Percentiles rank a stretch among this genome's conserved stretches.
These are phyloP conservation scores for Reutealis trisperma DNA, from an alignment of 345 rosid species.

Conservation along the genomic window DNA sequence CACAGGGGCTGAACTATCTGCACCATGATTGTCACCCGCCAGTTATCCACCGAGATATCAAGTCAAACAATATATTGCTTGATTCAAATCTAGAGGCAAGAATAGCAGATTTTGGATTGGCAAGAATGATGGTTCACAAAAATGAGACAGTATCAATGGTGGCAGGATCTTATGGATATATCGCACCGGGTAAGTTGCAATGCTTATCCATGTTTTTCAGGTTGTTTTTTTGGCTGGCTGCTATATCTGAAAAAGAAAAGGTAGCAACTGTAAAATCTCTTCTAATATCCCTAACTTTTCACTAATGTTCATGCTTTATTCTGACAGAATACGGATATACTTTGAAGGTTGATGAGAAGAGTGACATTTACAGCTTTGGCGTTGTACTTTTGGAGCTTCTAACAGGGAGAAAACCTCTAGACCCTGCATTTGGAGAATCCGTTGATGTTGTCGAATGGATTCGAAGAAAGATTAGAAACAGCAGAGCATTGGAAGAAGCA, in stretches of 20 bases:
- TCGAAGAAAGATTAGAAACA: conserved; percentile 51
- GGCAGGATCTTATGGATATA: conserved; percentile 90
- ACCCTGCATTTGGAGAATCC: conserved; percentile 72
- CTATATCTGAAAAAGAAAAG: too few species aligned
- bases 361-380: conserved; percentile 80
- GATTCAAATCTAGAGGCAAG: conserved; percentile 70
- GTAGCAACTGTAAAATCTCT: too few species aligned
- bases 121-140: conserved; percentile 79
- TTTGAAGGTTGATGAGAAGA: conserved; percentile 81
- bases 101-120: conserved; percentile 90
- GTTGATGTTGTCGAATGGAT: conserved; percentile 74
- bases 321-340: conserved; percentile 82
- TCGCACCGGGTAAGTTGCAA: conserved; percentile 66
- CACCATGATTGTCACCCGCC: conserved; percentile 85
- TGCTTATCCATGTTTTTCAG: not conserved
- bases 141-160: conserved; percentile 90
- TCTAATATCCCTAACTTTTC: not conserved
- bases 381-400: conserved; percentile 79
- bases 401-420: conserved; percentile 80
- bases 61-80: conserved; percentile 82
- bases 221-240: not conserved
- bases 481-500: conserved; percentile 51
- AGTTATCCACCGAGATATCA: conserved; percentile 88
- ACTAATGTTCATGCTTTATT: not conserved
- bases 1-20: conserved; percentile 82